phyloP scores from a whole-genome alignment of 257 asterid genomes.

The Craterostigma plantagineum region DNA sequence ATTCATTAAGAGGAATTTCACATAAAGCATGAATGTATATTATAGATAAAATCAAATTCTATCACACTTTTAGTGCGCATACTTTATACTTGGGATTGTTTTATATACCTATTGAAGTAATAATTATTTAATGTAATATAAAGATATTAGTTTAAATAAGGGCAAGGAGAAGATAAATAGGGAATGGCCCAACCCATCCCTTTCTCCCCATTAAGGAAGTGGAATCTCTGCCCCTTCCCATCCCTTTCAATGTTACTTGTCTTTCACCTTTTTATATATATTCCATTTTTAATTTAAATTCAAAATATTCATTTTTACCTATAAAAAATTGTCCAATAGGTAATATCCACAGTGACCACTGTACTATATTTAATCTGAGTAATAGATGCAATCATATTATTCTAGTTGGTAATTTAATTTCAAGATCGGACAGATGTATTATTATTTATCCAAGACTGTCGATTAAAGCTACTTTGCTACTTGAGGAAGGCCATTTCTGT shows the following conservation, averaged over 20 bases:
- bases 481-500: neutral
- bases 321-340: no score
- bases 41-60: no score
- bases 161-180: slow-evolving; percentile 25
- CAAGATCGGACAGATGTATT: neutral
- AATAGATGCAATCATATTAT: neutral
- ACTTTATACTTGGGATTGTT: no score
- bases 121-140: neutral
- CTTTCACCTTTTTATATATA: slow-evolving; percentile 11
- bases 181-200: slow-evolving; percentile 66
- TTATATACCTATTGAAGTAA: no score
- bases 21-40: no score
- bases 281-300: neutral
- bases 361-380: neutral
- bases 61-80: no score
- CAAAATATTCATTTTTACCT: slow-evolving; percentile 2
- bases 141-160: slow-evolving; percentile 6
- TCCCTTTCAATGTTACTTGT: slow-evolving; percentile 57
- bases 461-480: no score
- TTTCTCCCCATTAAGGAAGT: slow-evolving; percentile 61
- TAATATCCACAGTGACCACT: neutral
- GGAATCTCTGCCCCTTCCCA: slow-evolving; percentile 89
- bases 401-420: neutral
- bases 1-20: no score
- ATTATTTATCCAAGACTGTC: no score